Base-by-base conservation (phyloP, 1,139 yeast genomes). In the Pichia sp. region DNA sequence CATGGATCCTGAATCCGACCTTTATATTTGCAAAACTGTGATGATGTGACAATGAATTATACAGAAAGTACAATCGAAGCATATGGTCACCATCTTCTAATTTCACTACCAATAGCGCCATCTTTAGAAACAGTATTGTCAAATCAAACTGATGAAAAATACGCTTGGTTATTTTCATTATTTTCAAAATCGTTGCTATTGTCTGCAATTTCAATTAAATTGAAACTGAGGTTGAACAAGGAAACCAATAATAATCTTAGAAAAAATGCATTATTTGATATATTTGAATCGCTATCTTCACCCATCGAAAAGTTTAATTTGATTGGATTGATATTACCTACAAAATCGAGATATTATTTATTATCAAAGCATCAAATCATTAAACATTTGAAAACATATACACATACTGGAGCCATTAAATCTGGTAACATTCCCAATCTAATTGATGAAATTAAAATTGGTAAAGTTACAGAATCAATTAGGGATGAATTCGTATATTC, bases 251-350 rank as follows among this genome's bases (percentile, higher is more conserved):
- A 5, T n/a, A 30, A n/a, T n/a, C 18, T n/a, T 7, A 30, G 37
- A 37, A 37, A 29, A 11, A 15, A 16, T 13, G 13, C 20, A 3
- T 35, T 42, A 9, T 25, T 23, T 25, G 40, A 36, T 13, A 20
- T 45, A 6, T 47, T 46, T 23, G 13, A 22, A 3, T 24, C 42
- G 2, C 27, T 46, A 12, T 25, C 34, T 24, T 46, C 52, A 3
- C 44, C 49, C 3, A 34, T 48, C 7, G 51, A 48, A 27, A 48
- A 44, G 26, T 46, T 29, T 22, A 35, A 43, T n/a, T 22, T 47
- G 3, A 5, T 34, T 7, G 42, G 43, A 22, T 22, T 49, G 4
- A 9, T 49, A n/a, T 20, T 46, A 6, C 50, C 52, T 3, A 37
- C 41, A 8, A 7, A 27, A 15, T 9, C 48, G 16, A 39, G 52